These are phyloP conservation scores for Monsonia emarginata DNA, from an alignment of 441 rosid species.

Conservation along the genomic window DNA sequence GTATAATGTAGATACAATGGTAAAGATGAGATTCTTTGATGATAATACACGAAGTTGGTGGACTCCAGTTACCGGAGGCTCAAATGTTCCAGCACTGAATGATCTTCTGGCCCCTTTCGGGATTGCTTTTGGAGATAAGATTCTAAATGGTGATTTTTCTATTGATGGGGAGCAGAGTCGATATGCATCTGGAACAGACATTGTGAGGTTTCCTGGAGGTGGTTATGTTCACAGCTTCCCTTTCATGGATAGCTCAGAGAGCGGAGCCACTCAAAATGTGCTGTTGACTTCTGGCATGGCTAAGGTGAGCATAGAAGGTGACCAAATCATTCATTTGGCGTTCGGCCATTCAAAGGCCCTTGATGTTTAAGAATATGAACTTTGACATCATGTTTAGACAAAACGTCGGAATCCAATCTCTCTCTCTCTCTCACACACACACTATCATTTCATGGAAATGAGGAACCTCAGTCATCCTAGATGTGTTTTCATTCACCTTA, in stretches of 20 bases:
- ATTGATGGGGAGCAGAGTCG: conserved; percentile 93
- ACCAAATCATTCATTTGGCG: too few species aligned
- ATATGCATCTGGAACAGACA: conserved; percentile 93
- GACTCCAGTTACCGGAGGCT: conserved; percentile 99
- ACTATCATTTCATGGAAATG: too few species aligned
- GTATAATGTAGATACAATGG: conserved; percentile 97
- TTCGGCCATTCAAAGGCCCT: too few species aligned
- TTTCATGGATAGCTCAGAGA: conserved; percentile 84
- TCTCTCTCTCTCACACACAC: too few species aligned
- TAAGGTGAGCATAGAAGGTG: conserved; percentile 39
- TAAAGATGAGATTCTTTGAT: conserved; percentile 96
- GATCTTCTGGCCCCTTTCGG: conserved; percentile 93
- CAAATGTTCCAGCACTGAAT: conserved; percentile 88
- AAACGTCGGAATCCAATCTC: too few species aligned
- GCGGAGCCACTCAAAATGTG: conserved; percentile 88
- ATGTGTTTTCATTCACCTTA: not conserved
- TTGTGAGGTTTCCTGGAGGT: conserved; percentile 83
- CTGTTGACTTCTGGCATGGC: conserved; percentile 48
- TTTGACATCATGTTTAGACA: too few species aligned
- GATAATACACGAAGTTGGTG: conserved; percentile 98
- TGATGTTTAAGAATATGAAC: too few species aligned
- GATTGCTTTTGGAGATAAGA: conserved; percentile 93
- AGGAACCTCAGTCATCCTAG: too few species aligned
- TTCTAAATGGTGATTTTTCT: conserved; percentile 85
- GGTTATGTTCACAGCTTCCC: conserved; percentile 81